Evolutionary conservation across 768 basidiomycete genomes (phyloP), one percentile per base, ranked within the genome.

Genomic region (Xerocomus potaroensis): DNA sequence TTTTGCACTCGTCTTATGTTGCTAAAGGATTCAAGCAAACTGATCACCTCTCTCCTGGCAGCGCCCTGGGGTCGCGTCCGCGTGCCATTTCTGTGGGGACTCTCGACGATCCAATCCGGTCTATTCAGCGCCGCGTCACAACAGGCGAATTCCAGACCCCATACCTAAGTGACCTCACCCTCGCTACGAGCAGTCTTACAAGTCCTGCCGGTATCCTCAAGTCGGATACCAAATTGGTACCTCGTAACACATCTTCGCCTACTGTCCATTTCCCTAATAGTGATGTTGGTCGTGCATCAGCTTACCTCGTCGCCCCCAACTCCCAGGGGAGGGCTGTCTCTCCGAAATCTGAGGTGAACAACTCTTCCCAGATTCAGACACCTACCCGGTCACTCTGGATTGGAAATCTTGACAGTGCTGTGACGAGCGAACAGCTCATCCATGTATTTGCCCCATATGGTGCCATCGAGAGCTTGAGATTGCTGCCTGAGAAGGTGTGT

Each of bases 341-440:
- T 11, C 90, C 90, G 19, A 92, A 91, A 66, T 76, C 83, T 31
- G 87, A 91, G 67, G 75, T 69, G 27, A 64, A 58, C 44, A 74
- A 78, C 34, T 73, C 79, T 29, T 79, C 81, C 11, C 88, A 92
- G 60, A 79, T 84, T 44, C 94, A 97, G 69, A 86, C 91, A 32
- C 95, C 96, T 29, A 95, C 95, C 10, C 84, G 96, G 41, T 94
- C 91, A 27, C 73, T 99, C 23, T 99, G 96, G 95, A 96, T 99
- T 62, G 96, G 96, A 40, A 98, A 98, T 68, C 74, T 99, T 41
- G 96, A 97, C 66, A 90, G 88, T 55, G 87, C 87, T 44, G 90
- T 95, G 45, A 92, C 92, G 2, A 90, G 91, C 58, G 91, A 94
- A 62, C 91, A 96, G 62, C 82, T 99, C 45, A 90, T 96, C 46